Conservation (phyloP, 257 asterid species). For the Przewalskia tangutica region DNA sequence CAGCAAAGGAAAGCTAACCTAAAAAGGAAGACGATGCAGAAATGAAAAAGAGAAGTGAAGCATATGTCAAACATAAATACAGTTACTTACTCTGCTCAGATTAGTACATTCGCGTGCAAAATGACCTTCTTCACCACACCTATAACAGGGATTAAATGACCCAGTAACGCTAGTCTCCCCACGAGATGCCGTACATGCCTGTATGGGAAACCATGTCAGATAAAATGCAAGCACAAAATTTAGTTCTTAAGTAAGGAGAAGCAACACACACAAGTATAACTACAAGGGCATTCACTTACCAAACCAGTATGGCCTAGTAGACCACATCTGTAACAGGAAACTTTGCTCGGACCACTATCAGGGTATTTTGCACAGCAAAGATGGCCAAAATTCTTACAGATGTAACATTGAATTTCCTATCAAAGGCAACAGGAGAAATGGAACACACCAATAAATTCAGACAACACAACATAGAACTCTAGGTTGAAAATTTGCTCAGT, state of each 20-base stretch:
- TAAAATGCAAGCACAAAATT: background rate
- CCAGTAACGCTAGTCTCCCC: constrained; percentile 26
- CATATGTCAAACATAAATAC: background rate
- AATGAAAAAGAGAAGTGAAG: background rate
- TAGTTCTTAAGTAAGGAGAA: background rate
- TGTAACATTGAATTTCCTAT: constrained; percentile 71
- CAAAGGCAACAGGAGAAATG: background rate
- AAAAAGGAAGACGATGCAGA: background rate
- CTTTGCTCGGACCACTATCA: constrained; percentile 40
- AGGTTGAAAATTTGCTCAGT: background rate
- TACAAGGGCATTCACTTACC: constrained; percentile 41
- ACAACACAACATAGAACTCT: background rate
- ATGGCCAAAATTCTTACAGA: constrained; percentile 72
- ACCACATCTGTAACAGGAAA: constrained; percentile 91
- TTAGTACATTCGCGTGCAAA: constrained; percentile 87
- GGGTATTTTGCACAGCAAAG: constrained; percentile 61
- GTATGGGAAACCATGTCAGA: background rate
- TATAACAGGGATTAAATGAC: constrained; percentile 48
- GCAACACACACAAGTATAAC: background rate
- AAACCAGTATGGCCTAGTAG: constrained; percentile 78
- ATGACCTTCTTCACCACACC: constrained; percentile 73
- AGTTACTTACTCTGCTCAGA: constrained; percentile 9
- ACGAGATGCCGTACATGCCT: constrained; percentile 49
- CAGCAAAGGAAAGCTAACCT: background rate
- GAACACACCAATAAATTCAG: background rate